Evolutionary conservation across 257 asterid species (phyloP).

Genomic region (Solanum tarijense): DNA sequence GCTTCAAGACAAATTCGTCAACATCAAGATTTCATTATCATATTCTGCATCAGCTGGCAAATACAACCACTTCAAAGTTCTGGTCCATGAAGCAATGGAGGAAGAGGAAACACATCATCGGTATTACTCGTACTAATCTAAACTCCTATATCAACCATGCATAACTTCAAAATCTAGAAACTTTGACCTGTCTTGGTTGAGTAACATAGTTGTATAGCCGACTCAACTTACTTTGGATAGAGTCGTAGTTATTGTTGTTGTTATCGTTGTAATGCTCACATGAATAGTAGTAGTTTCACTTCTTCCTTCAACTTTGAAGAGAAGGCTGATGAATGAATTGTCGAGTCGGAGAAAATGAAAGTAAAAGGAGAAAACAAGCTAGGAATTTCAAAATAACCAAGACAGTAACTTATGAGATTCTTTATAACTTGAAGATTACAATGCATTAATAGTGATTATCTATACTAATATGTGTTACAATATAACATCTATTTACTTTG

Average conservation of each 20-base stretch:
- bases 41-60: neutral
- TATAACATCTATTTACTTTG: neutral
- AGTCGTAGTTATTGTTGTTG: neutral
- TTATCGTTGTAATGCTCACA: neutral
- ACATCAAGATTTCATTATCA: neutral
- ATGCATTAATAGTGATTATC: neutral
- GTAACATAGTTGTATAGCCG: neutral
- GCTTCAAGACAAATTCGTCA: neutral
- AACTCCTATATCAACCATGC: neutral
- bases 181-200: neutral
- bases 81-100: neutral
- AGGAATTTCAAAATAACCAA: neutral
- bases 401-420: neutral
- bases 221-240: neutral
- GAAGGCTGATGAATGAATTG: neutral
- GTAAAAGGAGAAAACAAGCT: too few relatives aligned
- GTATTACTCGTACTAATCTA: neutral
- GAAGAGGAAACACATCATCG: neutral
- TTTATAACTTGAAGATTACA: neutral
- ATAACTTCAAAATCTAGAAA: neutral
- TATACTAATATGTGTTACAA: neutral
- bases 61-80: neutral
- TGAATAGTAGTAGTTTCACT: too few relatives aligned
- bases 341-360: neutral
- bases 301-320: neutral